Base-by-base conservation (phyloP, 2,329 filamentous ascomycete genomes). In the Fusarium guadeloupense region DNA sequence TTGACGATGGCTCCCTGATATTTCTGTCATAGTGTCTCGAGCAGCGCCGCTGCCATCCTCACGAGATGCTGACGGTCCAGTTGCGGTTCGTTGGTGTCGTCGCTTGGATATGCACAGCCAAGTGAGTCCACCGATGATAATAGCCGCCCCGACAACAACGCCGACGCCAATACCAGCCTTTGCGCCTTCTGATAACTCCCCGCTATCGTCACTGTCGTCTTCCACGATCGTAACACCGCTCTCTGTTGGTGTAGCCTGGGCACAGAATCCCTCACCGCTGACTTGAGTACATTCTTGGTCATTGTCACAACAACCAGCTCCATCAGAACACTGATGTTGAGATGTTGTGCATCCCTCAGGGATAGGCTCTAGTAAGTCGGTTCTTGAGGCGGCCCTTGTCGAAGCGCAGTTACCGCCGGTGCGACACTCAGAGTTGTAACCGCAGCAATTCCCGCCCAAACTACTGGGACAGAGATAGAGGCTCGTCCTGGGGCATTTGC, bases 101-200 rank as follows among this genome's bases (percentile, higher is more conserved):
- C 76, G 68, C 20, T 75, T 76, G 25, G 74, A 70, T 23, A 84
- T 50, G 54, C 79, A 84, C 54, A 83, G 74, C 80, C 81, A 87
- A 0, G 78, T 75, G 14, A 79, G 57, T 4, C 67, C 67, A 4
- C 76, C 81, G 31, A 83, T 72, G 13, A 83, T 34, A 6, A 78
- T 38, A 4, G 76, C 74, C 2, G 74, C 77, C 23, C 74, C 81
- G 0, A 83, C 69, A 2, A 81, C 77, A 4, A 82, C 78, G 16
- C 83, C 85, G 1, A 82, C 76, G 6, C 80, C 84, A n/a, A 88
- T 81, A 3, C 85, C 85, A 0, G 81, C 83, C 65, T 82, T 85
- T 3, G 83, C 84, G 1, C 81, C 83, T 1, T 76, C 70, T 2
- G 81, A 81, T 6, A 85, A 69, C 3, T 70, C 70, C 3, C 40